Evolutionary conservation across 208 protist genomes (phyloP).

Genomic region (Herpetomonas tarakana): DNA sequence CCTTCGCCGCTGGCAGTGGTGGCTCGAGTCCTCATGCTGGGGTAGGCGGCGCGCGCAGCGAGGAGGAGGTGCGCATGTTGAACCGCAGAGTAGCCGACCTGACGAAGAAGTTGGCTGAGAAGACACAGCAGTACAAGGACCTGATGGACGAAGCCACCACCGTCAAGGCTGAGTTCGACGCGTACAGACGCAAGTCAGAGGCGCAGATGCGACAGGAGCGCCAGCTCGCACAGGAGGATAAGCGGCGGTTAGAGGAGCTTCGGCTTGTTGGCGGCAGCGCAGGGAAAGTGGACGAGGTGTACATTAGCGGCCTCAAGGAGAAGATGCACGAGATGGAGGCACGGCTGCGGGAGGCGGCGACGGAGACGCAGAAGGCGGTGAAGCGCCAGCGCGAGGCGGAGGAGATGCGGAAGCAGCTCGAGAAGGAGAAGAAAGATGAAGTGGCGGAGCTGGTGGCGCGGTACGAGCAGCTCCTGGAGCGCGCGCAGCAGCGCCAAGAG

Average conservation of each 20-base stretch:
- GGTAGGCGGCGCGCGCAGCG: too few relatives aligned
- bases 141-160: constrained; percentile 20
- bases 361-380: constrained; percentile 21
- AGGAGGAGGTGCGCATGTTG: background rate
- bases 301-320: constrained; percentile 22
- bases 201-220: constrained; percentile 14
- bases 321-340: constrained; percentile 18
- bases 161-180: constrained; percentile 32
- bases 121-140: constrained; percentile 31
- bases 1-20: background rate
- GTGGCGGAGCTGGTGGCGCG: constrained; percentile 19
- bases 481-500: constrained; percentile 11
- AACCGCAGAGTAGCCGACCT: constrained; percentile 13
- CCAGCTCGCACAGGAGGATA: constrained; percentile 22
- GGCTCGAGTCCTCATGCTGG: too few relatives aligned
- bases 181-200: constrained; percentile 21
- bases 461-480: constrained; percentile 21
- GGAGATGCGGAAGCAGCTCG: constrained; percentile 16
- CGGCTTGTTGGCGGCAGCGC: constrained; percentile 17
- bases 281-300: constrained; percentile 28
- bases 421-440: constrained; percentile 29
- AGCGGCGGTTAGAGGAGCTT: constrained; percentile 37
- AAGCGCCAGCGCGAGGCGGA: constrained; percentile 37
- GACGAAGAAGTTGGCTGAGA: constrained; percentile 13
- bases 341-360: constrained; percentile 17